These are phyloP conservation scores for Murraya koenigii DNA, from an alignment of 345 rosid genomes.

Conservation along the genomic window DNA sequence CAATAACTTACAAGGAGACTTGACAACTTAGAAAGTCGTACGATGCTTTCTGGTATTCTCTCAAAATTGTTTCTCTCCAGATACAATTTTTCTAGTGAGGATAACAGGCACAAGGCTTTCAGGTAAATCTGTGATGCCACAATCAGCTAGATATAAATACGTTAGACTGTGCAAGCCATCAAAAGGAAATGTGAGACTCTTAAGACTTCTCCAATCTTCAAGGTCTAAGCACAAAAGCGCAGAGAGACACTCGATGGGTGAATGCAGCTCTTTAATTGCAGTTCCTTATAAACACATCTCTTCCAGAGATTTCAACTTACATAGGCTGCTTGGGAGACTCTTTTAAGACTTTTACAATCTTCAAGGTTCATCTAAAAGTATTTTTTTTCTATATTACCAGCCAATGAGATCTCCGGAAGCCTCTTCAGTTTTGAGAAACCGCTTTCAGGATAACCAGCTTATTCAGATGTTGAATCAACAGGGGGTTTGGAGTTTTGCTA, in stretches of 20 bases:
- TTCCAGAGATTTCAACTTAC: neutral
- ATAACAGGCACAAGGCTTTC: neutral
- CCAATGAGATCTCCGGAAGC: neutral
- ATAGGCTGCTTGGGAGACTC: neutral
- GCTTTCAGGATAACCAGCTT: too few relatives aligned
- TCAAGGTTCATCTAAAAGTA: neutral
- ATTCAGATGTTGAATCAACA: too few relatives aligned
- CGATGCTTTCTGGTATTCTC: too few relatives aligned
- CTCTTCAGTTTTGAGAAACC: neutral
- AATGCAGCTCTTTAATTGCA: constrained; percentile 25
- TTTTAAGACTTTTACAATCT: neutral
- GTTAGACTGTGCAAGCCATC: neutral
- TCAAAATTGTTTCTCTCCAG: too few relatives aligned
- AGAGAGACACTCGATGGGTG: constrained; percentile 14
- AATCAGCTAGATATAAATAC: neutral
- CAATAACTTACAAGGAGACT: too few relatives aligned
- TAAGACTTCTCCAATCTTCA: constrained; percentile 19
- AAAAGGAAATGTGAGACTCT: constrained; percentile 16
- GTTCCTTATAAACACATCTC: neutral
- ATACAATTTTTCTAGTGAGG: too few relatives aligned
- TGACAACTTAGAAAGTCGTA: too few relatives aligned
- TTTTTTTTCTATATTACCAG: neutral
- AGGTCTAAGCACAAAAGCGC: constrained; percentile 22
- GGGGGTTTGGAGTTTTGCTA: too few relatives aligned
- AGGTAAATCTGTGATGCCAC: neutral